Conservation (phyloP, 179 eudicot species). For the Carnegiea gigantea region DNA sequence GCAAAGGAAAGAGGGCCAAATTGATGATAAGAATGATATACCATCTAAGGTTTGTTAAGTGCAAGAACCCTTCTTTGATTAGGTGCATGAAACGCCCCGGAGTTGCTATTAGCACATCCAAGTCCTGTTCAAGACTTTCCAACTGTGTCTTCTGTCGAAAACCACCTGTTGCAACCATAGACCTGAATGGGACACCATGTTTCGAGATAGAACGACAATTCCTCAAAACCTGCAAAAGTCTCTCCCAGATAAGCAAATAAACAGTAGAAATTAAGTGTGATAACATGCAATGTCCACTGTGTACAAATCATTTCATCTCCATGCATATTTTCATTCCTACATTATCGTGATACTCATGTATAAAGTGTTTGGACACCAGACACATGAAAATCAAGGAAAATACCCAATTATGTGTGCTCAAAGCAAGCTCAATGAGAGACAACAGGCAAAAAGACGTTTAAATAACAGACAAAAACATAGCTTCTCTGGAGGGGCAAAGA, state of each 20-base stretch:
- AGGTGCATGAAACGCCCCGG: slow-evolving; percentile 91
- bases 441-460: background rate
- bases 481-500: background rate
- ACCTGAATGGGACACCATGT: slow-evolving; percentile 83
- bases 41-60: slow-evolving; percentile 74
- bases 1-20: background rate
- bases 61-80: slow-evolving; percentile 73
- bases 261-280: background rate
- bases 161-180: slow-evolving; percentile 96
- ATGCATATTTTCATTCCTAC: background rate
- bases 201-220: slow-evolving; percentile 83
- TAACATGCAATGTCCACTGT: background rate
- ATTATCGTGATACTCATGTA: background rate
- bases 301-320: background rate
- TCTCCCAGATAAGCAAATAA: slow-evolving; percentile 10
- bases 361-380: background rate
- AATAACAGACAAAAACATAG: background rate
- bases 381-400: background rate
- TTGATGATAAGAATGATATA: slow-evolving; percentile 23
- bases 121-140: slow-evolving; percentile 79
- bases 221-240: slow-evolving; percentile 61
- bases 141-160: slow-evolving; percentile 84
- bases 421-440: background rate
- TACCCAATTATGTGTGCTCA: background rate
- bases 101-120: slow-evolving; percentile 88